Evolutionary conservation across 768 basidiomycete genomes (phyloP).

Genomic region (Mycena maculata): DNA sequence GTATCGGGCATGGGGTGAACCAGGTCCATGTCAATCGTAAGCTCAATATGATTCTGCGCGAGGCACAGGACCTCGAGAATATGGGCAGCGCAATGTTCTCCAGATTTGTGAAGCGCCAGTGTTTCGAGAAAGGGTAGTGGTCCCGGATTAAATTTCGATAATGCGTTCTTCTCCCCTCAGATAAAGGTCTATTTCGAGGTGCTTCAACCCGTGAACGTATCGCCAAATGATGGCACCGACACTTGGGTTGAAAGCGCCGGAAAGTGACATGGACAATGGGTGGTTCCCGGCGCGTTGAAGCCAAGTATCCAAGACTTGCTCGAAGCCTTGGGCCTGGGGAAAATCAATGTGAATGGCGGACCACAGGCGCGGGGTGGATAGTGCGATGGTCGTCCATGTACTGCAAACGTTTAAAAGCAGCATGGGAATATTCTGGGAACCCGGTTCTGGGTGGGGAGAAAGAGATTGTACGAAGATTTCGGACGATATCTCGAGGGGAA

Average conservation of each 20-base stretch:
- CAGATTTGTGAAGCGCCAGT: background rate
- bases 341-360: background rate
- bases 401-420: background rate
- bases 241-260: background rate
- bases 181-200: background rate
- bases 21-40: too few relatives aligned
- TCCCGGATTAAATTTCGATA: background rate
- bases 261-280: background rate
- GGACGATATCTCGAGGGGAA: slow-evolving; percentile 5
- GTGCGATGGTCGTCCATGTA: background rate
- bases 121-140: background rate
- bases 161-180: too few relatives aligned
- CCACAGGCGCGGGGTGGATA: background rate
- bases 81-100: too few relatives aligned
- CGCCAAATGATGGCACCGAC: background rate
- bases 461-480: background rate
- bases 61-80: background rate
- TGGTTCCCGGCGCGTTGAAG: background rate
- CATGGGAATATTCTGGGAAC: background rate
- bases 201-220: background rate
- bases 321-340: background rate
- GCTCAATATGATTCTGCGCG: background rate
- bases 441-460: background rate
- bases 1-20: too few relatives aligned
- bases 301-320: background rate